Evolutionary conservation across 2,329 filamentous ascomycete genomes (phyloP), one percentile per base, ranked within the genome.

Genomic region (Corynespora cassiicola): DNA sequence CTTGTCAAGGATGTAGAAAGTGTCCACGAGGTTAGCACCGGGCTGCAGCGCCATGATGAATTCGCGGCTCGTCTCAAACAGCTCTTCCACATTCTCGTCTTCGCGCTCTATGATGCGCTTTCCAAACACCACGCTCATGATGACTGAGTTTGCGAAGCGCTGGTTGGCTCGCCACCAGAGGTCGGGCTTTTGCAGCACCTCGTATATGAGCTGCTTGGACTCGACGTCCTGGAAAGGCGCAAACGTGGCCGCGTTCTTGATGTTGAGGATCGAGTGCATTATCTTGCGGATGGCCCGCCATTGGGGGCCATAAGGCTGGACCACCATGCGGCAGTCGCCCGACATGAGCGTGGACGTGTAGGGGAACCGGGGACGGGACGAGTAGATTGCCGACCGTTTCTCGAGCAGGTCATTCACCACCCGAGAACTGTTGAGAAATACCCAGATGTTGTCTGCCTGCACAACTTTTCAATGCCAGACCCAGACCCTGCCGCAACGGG

Each of bases 121-220:
- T 7, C 61, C 63, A 41, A 65, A 66, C 2, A 63, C 47, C 5
- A 66, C 58, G 39, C 56, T 60, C 61, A 66, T 61, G 38, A 66
- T 56, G n/a, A 65, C 57, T 2, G 46, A 50, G 33, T 64, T 65
- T 2, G 58, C 43, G 36, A 54, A 66, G 11, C 62, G 50, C 17
- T 50, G 49, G 29, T 57, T 64, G 3, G 56, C 56, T 6, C 23
- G 33, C 25, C 45, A 58, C 53, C 54, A 66, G 16, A 41, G 31
- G 5, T 61, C 52, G 6, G 62, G 54, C 23, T 46, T 32, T 10
- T 57, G 32, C 7, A 63, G 32, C 24, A 56, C 52, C 8, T 66
- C 63, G 15, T 41, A 57, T 7, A 60, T 34, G 5, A 66, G 48
- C 19, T 58, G 47, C 22, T 52, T 54, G 5, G 47, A 50, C 35